Conservation (phyloP, 2,329 filamentous ascomycete species). For the Botryotinia convoluta region DNA sequence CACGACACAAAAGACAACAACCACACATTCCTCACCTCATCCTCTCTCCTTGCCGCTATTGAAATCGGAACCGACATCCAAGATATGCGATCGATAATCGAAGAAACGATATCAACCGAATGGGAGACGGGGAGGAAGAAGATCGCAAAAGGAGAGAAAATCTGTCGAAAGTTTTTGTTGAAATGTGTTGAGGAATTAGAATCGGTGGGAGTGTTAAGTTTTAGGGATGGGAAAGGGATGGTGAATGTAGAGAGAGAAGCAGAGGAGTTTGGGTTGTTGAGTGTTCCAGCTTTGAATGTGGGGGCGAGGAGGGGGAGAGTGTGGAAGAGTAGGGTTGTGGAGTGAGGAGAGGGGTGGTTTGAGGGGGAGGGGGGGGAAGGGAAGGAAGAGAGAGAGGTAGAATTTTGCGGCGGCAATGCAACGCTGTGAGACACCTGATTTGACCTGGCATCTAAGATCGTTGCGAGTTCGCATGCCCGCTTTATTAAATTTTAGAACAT, state of each 20-base stretch:
- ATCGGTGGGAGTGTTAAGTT: background rate
- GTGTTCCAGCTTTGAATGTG: background rate
- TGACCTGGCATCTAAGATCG: too few relatives aligned
- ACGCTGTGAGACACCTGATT: too few relatives aligned
- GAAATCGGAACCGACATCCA: background rate
- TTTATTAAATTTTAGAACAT: fast-evolving
- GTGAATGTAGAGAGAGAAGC: background rate
- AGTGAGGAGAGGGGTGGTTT: background rate
- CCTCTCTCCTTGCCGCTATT: background rate
- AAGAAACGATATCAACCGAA: background rate
- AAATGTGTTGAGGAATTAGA: background rate
- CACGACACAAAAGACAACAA: background rate
- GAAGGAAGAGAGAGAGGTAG: too few relatives aligned
- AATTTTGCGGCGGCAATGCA: too few relatives aligned
- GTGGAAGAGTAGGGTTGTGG: constrained; percentile 1
- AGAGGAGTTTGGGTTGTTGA: background rate
- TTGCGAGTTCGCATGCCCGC: too few relatives aligned
- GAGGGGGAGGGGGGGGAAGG: too few relatives aligned
- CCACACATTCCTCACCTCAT: background rate
- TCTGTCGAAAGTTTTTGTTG: background rate
- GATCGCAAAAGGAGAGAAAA: background rate
- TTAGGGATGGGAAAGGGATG: background rate
- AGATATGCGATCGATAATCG: background rate
- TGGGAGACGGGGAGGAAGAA: background rate
- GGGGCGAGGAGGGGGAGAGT: background rate